Evolutionary conservation across 1,284 basidiomycete species (phyloP).

Genomic region (Puccinia brachypodii): DNA sequence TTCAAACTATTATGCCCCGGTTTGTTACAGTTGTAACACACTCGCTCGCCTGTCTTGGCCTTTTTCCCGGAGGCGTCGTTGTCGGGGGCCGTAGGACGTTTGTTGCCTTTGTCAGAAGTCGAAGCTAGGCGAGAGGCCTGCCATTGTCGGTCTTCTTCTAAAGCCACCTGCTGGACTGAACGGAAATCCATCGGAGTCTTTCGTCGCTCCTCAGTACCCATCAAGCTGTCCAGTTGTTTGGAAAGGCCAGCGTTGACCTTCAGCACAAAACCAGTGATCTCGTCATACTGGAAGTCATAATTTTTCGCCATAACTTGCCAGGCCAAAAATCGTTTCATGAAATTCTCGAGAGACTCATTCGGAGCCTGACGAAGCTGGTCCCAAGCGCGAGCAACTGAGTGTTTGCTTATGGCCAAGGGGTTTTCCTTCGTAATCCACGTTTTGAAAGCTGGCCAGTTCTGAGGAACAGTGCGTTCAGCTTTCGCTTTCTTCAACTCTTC

Average conservation of each 20-base stretch:
- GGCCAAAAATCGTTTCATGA: not conserved
- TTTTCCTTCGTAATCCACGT: not conserved
- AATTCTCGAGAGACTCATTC: not conserved
- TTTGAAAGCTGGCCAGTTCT: not conserved
- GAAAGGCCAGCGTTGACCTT: not conserved
- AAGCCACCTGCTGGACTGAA: not conserved
- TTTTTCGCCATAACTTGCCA: not conserved
- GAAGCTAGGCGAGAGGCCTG: too few species aligned
- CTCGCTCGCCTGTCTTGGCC: too few species aligned
- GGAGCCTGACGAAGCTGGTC: not conserved
- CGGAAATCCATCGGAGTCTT: not conserved
- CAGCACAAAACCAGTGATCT: not conserved
- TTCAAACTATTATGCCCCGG: not conserved
- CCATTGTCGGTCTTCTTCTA: not conserved
- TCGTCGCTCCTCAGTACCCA: not conserved
- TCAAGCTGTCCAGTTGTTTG: not conserved
- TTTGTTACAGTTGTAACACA: not conserved
- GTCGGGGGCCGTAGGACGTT: not conserved
- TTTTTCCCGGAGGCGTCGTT: not conserved
- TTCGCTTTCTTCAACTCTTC: not conserved
- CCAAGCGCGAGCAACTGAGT: not conserved
- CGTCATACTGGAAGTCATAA: not conserved
- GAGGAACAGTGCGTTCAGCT: not conserved
- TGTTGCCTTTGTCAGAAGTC: not conserved
- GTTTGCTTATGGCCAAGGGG: not conserved